phyloP scores from a whole-genome alignment of 805 yeast genomes.

The Scheffersomyces coipomensis region DNA sequence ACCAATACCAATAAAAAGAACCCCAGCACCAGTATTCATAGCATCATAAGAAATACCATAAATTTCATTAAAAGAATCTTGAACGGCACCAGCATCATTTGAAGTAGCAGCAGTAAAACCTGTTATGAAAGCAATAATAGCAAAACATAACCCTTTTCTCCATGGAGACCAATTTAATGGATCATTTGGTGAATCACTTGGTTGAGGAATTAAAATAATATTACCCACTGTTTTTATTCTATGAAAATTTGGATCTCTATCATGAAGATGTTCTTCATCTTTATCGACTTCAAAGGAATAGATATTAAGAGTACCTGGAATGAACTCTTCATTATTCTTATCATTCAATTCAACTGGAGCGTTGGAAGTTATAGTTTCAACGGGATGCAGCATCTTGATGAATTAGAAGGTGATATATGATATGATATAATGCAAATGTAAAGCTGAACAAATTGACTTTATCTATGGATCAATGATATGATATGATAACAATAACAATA shows the following conservation, averaged over 20 bases:
- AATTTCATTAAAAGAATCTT: slow-evolving; percentile 40
- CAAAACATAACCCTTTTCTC: slow-evolving; percentile 38
- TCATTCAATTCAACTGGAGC: slow-evolving; percentile 23
- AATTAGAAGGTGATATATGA: too few species aligned
- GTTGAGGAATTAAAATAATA: slow-evolving; percentile 46
- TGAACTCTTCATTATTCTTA: slow-evolving; percentile 35
- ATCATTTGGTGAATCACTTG: slow-evolving; percentile 49
- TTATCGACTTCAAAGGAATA: slow-evolving; percentile 21
- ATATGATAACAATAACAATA: too few species aligned
- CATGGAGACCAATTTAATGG: slow-evolving; percentile 43
- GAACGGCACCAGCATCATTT: slow-evolving; percentile 49
- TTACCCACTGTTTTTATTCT: slow-evolving; percentile 20
- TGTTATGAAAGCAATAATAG: slow-evolving; percentile 39
- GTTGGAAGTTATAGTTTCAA: slow-evolving; percentile 15
- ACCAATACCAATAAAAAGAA: slow-evolving; percentile 44
- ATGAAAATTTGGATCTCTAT: slow-evolving; percentile 4
- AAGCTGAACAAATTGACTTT: too few species aligned
- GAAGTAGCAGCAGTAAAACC: slow-evolving; percentile 51
- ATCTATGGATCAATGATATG: too few species aligned
- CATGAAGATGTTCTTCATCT: slow-evolving; percentile 2
- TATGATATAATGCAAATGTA: too few species aligned
- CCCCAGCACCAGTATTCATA: slow-evolving; percentile 51
- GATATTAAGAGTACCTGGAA: slow-evolving; percentile 58
- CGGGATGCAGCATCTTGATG: not conserved
- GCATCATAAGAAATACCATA: slow-evolving; percentile 45